These are phyloP conservation scores for Fraxinus dipetala DNA, from an alignment of 305 asterid genomes.

Conservation along the genomic window DNA sequence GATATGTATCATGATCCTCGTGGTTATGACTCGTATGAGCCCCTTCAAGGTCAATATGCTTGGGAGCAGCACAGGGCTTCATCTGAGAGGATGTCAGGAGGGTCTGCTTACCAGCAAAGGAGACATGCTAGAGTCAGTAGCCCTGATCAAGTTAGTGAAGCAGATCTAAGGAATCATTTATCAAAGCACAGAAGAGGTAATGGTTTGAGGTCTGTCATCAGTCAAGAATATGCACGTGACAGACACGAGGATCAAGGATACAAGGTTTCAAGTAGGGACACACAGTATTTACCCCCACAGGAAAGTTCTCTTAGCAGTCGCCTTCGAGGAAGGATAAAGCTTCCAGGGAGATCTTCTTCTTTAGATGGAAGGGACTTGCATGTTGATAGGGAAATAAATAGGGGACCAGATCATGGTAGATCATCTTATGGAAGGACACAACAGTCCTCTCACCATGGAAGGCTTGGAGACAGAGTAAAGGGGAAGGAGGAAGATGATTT, in stretches of 20 bases:
- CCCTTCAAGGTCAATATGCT: slow-evolving; percentile 44
- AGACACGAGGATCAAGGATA: slow-evolving; percentile 40
- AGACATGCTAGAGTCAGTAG: slow-evolving; percentile 44
- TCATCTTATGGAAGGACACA: slow-evolving; percentile 42
- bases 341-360: slow-evolving; percentile 59
- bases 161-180: slow-evolving; percentile 68
- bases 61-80: slow-evolving; percentile 57
- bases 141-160: slow-evolving; percentile 43
- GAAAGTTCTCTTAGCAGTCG: slow-evolving; percentile 60
- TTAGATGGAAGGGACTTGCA: slow-evolving; percentile 25
- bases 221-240: slow-evolving; percentile 54
- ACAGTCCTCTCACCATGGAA: slow-evolving; percentile 40
- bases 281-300: slow-evolving; percentile 28
- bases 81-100: slow-evolving; percentile 45
- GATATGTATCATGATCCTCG: slow-evolving; percentile 49
- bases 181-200: slow-evolving; percentile 57
- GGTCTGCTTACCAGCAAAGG: slow-evolving; percentile 43
- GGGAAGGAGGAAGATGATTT: slow-evolving; percentile 51
- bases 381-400: slow-evolving; percentile 36
- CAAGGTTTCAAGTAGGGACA: slow-evolving; percentile 41
- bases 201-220: slow-evolving; percentile 76
- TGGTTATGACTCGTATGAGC: slow-evolving; percentile 46
- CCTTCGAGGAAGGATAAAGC: slow-evolving; percentile 66
- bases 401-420: slow-evolving; percentile 44
- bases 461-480: slow-evolving; percentile 56